Conservation (phyloP, 106 monocot species). For the Dioscorea dumetorum region DNA sequence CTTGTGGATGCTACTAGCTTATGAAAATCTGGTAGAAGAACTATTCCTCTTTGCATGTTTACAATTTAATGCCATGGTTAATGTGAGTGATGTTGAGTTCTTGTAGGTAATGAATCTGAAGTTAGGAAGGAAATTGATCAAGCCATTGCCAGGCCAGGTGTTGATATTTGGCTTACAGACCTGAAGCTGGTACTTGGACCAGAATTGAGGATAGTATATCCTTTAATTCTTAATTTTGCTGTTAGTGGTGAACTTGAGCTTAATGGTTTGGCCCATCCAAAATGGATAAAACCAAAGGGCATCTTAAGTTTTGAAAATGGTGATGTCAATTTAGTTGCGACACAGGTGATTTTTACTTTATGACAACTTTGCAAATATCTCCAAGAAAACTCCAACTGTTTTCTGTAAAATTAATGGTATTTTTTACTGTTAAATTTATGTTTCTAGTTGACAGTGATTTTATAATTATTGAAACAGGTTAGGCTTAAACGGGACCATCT, state of each 20-base stretch:
- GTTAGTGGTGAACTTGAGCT: conserved; percentile 98
- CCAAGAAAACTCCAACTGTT: too few species aligned
- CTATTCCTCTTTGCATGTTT: too few species aligned
- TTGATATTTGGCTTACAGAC: conserved; percentile 76
- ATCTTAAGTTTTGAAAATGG: conserved; percentile 95
- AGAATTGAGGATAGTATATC: conserved; percentile 91
- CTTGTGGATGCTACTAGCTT: too few species aligned
- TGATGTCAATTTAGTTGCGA: conserved; percentile 94
- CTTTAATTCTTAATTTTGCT: conserved; percentile 92
- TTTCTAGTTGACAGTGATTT: too few species aligned
- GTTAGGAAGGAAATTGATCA: conserved; percentile 48
- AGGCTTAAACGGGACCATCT: conserved; percentile 95
- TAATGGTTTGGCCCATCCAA: conserved; percentile 79
- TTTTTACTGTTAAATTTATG: too few species aligned
- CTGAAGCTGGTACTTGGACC: conserved; percentile 84
- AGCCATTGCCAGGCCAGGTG: conserved; percentile 32
- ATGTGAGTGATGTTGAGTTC: too few species aligned
- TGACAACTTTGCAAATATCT: not conserved
- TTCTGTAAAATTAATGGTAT: too few species aligned
- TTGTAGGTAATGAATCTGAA: conserved; percentile 47
- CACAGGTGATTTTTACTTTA: conserved; percentile 52
- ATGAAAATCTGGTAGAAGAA: too few species aligned
- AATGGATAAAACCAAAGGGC: conserved; percentile 81
- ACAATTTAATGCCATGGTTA: too few species aligned
- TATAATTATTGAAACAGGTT: conserved; percentile 33